Base-by-base conservation (phyloP, 2,329 filamentous ascomycete genomes). In the Pleoardoris graminearum region DNA sequence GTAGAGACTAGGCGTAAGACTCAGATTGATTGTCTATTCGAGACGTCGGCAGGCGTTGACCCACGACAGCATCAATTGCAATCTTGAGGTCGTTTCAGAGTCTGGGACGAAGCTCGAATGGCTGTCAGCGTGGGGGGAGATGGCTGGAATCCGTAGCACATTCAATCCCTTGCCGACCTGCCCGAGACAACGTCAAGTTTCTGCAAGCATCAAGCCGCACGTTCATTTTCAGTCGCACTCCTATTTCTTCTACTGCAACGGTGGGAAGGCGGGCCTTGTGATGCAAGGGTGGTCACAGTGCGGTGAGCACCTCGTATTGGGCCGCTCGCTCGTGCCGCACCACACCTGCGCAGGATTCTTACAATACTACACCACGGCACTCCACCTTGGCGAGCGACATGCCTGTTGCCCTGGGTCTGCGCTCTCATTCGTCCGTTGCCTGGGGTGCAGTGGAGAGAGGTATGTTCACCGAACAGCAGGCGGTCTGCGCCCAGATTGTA, bases 11-110 rank as follows among this genome's bases (percentile, higher is more conserved):
- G 35, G 17, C 44, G 19, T 41, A 39, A 52, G 44, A 49, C 21
- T 17, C 41, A 14, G n/a, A 17, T n/a, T 19, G 25, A 47, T 39
- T 35, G 36, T 50, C 17, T 43, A 57, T 36, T 23, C 51, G 54
- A 57, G 51, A 54, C 54, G 16, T 37, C n/a, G 35, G 17, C 23
- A 10, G 32, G 36, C 14, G 22, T 47, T 19, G 42, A 32, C 27
- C 19, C 19, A 21, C 10, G 4, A 16, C 42, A 33, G 21, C 16
- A 39, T n/a, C 8, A 11, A 22, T 21, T 25, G 35, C 25, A 38
- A 17, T 10, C 23, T 33, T 36, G 43, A 10, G 32, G 25, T 12
- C 27, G 46, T 49, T 42, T 35, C 46, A 49, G n/a, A 21, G 36
- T 10, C 17, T 2, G 25, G 35, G 17, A 21, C 17, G 29, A n/a